phyloP scores from a whole-genome alignment of 495 filamentous ascomycete genomes.

The Astrocystis sublimbata region DNA sequence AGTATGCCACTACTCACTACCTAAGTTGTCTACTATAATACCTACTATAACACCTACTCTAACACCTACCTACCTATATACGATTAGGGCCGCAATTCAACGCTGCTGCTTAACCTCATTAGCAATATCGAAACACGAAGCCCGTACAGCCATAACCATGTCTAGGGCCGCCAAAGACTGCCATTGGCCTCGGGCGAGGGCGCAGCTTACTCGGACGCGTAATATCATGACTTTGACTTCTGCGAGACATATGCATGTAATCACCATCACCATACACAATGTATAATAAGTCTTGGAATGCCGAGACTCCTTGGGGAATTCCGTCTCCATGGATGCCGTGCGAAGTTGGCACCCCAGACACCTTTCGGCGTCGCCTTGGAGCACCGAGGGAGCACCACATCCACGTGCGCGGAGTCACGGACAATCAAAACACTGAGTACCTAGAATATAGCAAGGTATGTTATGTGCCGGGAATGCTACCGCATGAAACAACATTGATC shows the following conservation, averaged over 20 bases:
- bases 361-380: too few relatives aligned
- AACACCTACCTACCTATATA: neutral
- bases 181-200: constrained; percentile 5
- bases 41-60: neutral
- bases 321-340: constrained; percentile 3
- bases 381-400: too few relatives aligned
- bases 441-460: neutral
- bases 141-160: neutral
- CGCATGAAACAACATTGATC: neutral
- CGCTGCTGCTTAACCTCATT: too few relatives aligned
- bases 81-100: too few relatives aligned
- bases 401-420: too few relatives aligned
- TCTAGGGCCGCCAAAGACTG: neutral
- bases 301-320: constrained; percentile 8
- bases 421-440: neutral
- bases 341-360: too few relatives aligned
- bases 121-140: neutral
- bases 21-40: neutral
- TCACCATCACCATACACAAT: neutral
- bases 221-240: neutral
- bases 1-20: neutral
- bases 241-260: neutral
- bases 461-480: neutral
- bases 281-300: neutral
- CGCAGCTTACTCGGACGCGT: constrained; percentile 10